A percentile compares a stretch with the other conserved stretches of the same genome.
Conservation (phyloP, 768 basidiomycete genomes). For the Dacryopinax primogenitus region DNA sequence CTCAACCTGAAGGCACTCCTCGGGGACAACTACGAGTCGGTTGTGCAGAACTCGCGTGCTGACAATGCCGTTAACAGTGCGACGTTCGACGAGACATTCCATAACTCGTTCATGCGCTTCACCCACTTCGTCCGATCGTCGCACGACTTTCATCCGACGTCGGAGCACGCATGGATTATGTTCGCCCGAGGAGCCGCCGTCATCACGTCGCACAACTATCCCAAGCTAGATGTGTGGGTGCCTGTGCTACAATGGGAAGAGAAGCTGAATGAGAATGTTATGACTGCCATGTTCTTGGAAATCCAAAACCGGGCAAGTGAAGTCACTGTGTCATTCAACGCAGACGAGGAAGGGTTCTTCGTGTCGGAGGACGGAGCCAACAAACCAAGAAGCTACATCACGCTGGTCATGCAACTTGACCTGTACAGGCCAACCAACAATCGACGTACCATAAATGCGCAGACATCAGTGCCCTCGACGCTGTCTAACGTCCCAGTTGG, state of each 20-base stretch:
- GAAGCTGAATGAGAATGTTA: constrained; percentile 11
- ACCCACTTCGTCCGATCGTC: constrained; percentile 25
- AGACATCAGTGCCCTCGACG: background rate
- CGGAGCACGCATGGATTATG: constrained; percentile 18
- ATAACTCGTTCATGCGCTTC: constrained; percentile 23
- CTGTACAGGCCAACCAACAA: background rate
- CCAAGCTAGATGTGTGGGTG: constrained; percentile 22
- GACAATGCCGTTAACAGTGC: constrained; percentile 17
- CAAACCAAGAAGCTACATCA: background rate
- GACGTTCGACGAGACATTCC: constrained; percentile 20
- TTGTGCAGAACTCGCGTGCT: constrained; percentile 19
- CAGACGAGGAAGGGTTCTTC: background rate
- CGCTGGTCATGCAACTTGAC: background rate
- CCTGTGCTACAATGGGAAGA: constrained; percentile 21
- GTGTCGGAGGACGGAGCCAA: background rate
- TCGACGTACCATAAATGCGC: background rate
- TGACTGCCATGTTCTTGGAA: constrained; percentile 20
- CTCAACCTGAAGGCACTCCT: constrained; percentile 22
- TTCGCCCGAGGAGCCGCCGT: constrained; percentile 24
- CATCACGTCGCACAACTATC: constrained; percentile 16
- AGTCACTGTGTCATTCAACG: background rate
- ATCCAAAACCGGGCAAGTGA: constrained; percentile 17
- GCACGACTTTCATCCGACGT: constrained; percentile 20
- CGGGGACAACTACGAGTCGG: constrained; percentile 10
- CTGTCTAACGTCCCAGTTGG: background rate